Conservation (phyloP, 75 land plant genomes). For the Azolla pinnata region DNA sequence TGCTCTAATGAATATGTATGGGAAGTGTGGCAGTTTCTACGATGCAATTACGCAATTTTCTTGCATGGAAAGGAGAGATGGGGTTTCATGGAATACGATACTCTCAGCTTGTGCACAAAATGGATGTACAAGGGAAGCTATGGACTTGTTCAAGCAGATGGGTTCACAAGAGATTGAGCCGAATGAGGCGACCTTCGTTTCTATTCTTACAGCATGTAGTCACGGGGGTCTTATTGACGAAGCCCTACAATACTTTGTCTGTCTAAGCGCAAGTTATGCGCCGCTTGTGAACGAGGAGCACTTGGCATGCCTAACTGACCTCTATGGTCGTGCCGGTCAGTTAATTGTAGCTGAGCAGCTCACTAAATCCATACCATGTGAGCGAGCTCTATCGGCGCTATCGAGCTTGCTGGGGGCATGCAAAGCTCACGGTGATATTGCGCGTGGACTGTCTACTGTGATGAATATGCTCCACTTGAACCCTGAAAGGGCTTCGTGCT, state of each 20-base stretch:
- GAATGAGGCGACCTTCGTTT: neutral
- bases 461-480: conserved; percentile 10
- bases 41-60: neutral
- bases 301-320: conserved; percentile 19
- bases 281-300: conserved; percentile 13
- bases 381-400: conserved; percentile 8
- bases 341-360: conserved; percentile 13
- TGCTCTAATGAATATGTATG: conserved; percentile 11
- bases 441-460: conserved; percentile 10
- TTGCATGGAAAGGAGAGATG: neutral
- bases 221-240: conserved; percentile 17
- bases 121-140: neutral
- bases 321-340: conserved; percentile 19
- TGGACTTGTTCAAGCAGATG: conserved; percentile 1
- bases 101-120: neutral
- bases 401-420: conserved; percentile 19
- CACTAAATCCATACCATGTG: conserved; percentile 8
- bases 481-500: conserved; percentile 11
- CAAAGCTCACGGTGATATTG: conserved; percentile 13
- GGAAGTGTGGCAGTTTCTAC: conserved; percentile 6
- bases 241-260: conserved; percentile 7
- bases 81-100: conserved; percentile 9
- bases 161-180: neutral
- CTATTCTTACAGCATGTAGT: conserved; percentile 3
- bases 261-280: conserved; percentile 6